Evolutionary conservation across 176 grass and related monocot species (phyloP).

Genomic region (Eleusine coracana): DNA sequence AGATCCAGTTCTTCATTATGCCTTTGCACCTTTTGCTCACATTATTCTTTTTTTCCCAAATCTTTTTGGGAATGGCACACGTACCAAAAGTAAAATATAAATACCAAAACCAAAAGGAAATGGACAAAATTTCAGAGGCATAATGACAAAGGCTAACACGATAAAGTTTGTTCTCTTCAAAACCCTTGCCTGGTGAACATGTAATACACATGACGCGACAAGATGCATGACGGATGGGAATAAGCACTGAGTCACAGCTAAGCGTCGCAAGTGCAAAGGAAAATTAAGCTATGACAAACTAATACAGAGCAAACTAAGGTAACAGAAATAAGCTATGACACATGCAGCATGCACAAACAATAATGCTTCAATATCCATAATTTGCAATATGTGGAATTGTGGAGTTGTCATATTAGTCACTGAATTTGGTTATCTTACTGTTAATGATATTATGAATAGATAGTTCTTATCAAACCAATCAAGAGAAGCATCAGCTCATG

Average conservation of each 20-base stretch:
- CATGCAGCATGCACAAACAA: neutral
- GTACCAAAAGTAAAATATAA: neutral
- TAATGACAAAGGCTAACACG: neutral
- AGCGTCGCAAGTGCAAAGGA: neutral
- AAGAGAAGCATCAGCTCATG: constrained; percentile 4
- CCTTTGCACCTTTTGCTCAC: neutral
- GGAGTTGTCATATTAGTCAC: neutral
- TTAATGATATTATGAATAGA: neutral
- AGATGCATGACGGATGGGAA: neutral
- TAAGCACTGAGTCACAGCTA: neutral
- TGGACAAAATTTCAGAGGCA: neutral
- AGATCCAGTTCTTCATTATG: neutral
- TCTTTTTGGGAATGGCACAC: neutral
- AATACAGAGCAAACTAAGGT: neutral
- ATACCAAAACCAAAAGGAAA: neutral
- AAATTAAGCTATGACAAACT: neutral
- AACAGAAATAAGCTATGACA: no score
- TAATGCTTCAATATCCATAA: neutral
- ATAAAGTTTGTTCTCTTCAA: neutral
- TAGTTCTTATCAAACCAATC: constrained; percentile 19
- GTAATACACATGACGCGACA: neutral
- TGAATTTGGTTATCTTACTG: neutral
- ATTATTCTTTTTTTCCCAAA: neutral
- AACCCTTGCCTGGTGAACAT: neutral
- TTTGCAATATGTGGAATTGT: neutral